These are phyloP conservation scores for Arctium minus DNA, from an alignment of 129 eudicot species.

Conservation along the genomic window DNA sequence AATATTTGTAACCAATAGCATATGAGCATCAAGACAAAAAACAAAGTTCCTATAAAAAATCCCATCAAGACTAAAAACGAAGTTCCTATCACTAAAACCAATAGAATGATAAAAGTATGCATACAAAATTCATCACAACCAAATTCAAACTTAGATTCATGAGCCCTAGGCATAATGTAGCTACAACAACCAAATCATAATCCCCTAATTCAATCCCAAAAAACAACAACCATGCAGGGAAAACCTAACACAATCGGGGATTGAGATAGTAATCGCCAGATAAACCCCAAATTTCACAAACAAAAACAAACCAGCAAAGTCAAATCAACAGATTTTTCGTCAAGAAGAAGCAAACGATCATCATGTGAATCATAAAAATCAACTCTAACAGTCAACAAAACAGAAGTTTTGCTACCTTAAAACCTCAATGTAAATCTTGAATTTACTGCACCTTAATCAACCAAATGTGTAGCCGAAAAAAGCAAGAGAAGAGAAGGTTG, in stretches of 20 bases:
- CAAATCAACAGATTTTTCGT: background rate
- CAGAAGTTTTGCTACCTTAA: background rate
- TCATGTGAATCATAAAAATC: background rate
- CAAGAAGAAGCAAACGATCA: background rate
- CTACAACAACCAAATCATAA: conserved; percentile 4
- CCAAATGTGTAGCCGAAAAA: background rate
- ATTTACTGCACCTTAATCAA: conserved; percentile 13
- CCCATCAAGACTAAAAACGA: background rate
- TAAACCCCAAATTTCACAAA: background rate
- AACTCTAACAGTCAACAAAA: background rate
- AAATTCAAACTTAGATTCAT: conserved; percentile 4
- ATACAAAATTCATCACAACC: background rate
- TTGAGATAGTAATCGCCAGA: background rate
- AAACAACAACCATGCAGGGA: background rate
- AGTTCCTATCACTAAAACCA: background rate
- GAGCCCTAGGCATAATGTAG: conserved; percentile 31
- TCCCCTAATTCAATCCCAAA: background rate
- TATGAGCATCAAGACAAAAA: background rate
- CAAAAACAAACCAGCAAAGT: background rate
- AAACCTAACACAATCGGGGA: background rate
- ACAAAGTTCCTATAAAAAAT: background rate
- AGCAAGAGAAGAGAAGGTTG: conserved; percentile 3
- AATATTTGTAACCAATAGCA: background rate
- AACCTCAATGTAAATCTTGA: background rate
- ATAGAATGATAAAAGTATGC: background rate